Base-by-base conservation (phyloP, 495 filamentous ascomycete species). In the Beverwykella pulmonaria region DNA sequence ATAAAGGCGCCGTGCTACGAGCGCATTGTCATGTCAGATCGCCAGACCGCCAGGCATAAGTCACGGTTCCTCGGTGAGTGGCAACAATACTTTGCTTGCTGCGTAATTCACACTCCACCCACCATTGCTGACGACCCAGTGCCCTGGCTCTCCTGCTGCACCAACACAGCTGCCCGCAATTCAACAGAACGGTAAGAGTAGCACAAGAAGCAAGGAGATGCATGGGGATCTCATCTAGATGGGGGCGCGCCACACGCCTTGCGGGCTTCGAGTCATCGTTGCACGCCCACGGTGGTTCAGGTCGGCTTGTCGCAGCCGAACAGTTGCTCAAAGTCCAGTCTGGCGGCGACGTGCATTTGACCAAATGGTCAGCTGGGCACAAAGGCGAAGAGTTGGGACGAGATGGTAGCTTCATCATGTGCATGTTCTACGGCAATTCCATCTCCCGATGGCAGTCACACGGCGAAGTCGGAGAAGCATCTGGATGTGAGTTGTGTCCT, bases 331-430 rank as follows among this genome's bases (percentile, higher is more conserved):
- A 46, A 25, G n/a, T 36, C 52, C 46, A 54, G 30, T n/a, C 41
- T 39, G 20, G 39, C 68, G 68, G 63, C 68, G 68, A 67, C 36
- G 41, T 71, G 63, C 68, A 71, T 58, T 47, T 34, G 50, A 36
- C 20, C 9, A 39, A 53, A 32, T 53, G 63, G 68, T 67, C 68
- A 71, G 62, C 63, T 67, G 61, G 49, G 52, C 57, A 41, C 9
- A 53, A 44, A 30, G 52, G 59, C 50, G 50, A 39, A 62, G 29
- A 39, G 14, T 17, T 9, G 26, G 22, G 19, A 53, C 41, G 32
- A 61, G 27, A 23, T 50, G 17, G 17, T 50, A 26, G 14, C 12
- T 41, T 52, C 29, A n/a, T 69, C 66, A 69, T 69, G 59, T 69
- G 66, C 48, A 53, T 34, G 61, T 50, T 58, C 53, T 58, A 65